phyloP scores from a whole-genome alignment of 805 yeast genomes.

The Ogataea allantospora region DNA sequence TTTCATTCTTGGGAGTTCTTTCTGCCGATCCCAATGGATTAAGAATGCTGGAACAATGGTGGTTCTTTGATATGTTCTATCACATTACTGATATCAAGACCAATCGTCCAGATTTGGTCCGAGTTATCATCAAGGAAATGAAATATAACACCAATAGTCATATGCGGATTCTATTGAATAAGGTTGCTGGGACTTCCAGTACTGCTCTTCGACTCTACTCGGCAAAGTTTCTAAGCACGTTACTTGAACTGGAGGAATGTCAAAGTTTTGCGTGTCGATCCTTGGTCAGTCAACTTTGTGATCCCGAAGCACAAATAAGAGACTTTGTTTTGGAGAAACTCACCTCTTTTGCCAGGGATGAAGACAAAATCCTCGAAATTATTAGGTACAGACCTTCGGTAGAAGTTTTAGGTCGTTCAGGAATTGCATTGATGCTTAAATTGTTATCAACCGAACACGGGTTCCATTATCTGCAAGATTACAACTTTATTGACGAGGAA shows the following conservation, averaged over 20 bases:
- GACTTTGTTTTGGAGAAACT: conserved; percentile 54
- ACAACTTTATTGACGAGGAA: conserved; percentile 62
- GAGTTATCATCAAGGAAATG: conserved; percentile 57
- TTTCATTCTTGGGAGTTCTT: conserved; percentile 73
- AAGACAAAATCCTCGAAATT: conserved; percentile 47
- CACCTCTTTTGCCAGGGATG: conserved; percentile 49
- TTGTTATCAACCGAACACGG: conserved; percentile 69
- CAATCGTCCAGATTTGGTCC: conserved; percentile 54
- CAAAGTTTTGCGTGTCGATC: conserved; percentile 50
- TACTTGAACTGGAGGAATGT: conserved; percentile 36
- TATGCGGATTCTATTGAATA: conserved; percentile 61
- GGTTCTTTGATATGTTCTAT: conserved; percentile 75
- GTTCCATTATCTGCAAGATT: conserved; percentile 57
- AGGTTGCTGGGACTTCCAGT: conserved; percentile 59
- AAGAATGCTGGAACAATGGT: conserved; percentile 73
- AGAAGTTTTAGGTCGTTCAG: conserved; percentile 32
- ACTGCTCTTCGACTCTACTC: conserved; percentile 53
- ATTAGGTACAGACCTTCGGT: conserved; percentile 57
- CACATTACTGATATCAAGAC: conserved; percentile 60
- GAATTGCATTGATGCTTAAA: conserved; percentile 52
- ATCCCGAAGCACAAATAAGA: conserved; percentile 55
- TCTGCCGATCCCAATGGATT: conserved; percentile 62
- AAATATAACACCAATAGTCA: conserved; percentile 58
- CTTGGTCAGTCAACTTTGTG: conserved; percentile 69
- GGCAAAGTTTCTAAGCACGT: conserved; percentile 48